phyloP scores from a whole-genome alignment of 75 land plant species.

The Cupressus sempervirens region DNA sequence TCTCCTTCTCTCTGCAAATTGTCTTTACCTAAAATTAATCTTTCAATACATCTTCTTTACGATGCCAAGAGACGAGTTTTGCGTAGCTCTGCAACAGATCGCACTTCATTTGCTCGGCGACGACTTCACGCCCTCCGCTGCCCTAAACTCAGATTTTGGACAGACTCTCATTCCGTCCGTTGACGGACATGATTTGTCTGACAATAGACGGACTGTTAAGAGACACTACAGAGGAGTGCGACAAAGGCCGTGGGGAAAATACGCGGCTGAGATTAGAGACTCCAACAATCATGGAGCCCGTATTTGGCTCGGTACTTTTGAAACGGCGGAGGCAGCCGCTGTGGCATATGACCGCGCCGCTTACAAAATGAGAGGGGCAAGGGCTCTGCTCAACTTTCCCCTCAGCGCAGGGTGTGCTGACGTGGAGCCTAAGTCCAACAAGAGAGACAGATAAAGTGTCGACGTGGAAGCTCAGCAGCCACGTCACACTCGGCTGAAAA shows the following conservation, averaged over 20 bases:
- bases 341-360: conserved; percentile 7
- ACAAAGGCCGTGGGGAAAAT: conserved; percentile 1
- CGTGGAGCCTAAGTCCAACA: not conserved
- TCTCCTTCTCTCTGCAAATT: no score
- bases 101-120: not conserved
- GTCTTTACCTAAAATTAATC: not conserved
- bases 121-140: not conserved
- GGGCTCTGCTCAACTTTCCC: not conserved
- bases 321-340: not conserved
- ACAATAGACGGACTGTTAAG: not conserved
- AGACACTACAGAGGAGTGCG: not conserved
- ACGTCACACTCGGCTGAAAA: not conserved
- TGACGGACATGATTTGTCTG: not conserved
- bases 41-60: no score
- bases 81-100: not conserved
- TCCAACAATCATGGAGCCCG: not conserved
- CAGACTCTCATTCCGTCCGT: not conserved
- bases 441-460: not conserved
- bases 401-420: not conserved
- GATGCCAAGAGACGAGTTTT: not conserved
- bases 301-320: not conserved
- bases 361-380: not conserved
- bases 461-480: not conserved
- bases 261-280: not conserved
- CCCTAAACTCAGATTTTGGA: not conserved